A percentile compares a stretch with the other conserved stretches of the same genome.
Evolutionary conservation across 352 stramenopile genomes (phyloP).

Genomic region (Phytophthora pinifolia): DNA sequence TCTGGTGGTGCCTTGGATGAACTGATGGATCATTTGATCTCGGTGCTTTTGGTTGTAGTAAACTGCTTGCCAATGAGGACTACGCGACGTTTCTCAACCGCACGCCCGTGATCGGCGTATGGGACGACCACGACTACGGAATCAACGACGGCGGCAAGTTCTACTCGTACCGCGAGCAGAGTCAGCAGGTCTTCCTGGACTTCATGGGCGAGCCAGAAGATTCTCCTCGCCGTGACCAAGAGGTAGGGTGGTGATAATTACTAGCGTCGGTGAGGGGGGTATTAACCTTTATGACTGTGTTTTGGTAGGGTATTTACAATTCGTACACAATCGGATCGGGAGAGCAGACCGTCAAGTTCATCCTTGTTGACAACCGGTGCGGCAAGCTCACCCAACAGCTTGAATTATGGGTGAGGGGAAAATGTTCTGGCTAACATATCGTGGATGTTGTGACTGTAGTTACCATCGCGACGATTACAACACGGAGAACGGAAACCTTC

Average conservation of each 20-base stretch:
- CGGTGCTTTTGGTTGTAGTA: constrained; percentile 32
- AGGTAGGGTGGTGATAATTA: constrained; percentile 32
- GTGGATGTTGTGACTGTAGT: constrained; percentile 20
- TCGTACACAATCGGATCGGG: constrained; percentile 72
- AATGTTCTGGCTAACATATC: not conserved
- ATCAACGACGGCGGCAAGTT: constrained; percentile 86
- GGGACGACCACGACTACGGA: constrained; percentile 92
- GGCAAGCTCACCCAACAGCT: not conserved
- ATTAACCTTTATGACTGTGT: too few relatives aligned
- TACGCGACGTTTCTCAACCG: constrained; percentile 60
- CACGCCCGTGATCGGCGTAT: constrained; percentile 84
- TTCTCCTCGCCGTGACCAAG: constrained; percentile 71
- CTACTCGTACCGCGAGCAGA: constrained; percentile 72
- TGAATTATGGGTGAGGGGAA: not conserved
- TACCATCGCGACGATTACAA: constrained; percentile 84
- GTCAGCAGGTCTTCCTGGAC: constrained; percentile 85
- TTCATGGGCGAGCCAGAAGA: constrained; percentile 78
- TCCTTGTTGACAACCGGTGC: constrained; percentile 83
- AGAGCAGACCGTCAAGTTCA: constrained; percentile 82
- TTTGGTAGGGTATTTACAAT: constrained; percentile 78
- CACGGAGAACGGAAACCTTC: constrained; percentile 60
- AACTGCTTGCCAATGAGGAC: constrained; percentile 59
- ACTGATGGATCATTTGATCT: constrained; percentile 10
- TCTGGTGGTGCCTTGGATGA: not conserved
- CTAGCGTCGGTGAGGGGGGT: too few relatives aligned